These are phyloP conservation scores for Stenocarpella maydis DNA, from an alignment of 2,329 filamentous ascomycete genomes.

Conservation along the genomic window DNA sequence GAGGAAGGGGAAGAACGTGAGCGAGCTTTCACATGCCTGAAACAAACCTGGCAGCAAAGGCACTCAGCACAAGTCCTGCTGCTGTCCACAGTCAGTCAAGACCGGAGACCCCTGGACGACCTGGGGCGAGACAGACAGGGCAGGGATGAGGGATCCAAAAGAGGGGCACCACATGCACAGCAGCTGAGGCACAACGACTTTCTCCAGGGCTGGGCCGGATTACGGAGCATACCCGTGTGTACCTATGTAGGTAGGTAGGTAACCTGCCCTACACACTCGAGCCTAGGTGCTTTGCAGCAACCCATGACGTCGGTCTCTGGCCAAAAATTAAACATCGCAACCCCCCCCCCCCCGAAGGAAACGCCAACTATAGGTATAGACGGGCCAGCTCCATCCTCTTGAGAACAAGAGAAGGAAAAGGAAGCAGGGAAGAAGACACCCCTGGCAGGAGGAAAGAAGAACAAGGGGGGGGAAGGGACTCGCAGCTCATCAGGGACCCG, in stretches of 20 bases:
- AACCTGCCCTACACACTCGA: too few species aligned
- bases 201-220: too few species aligned
- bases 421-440: too few species aligned
- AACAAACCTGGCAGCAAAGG: background rate
- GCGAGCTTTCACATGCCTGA: constrained; percentile 23
- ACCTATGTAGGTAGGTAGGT: too few species aligned
- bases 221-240: too few species aligned
- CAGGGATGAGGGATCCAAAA: constrained; percentile 8
- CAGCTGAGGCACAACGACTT: too few species aligned
- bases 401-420: background rate
- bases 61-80: background rate
- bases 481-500: background rate
- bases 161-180: background rate
- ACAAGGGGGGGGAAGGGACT: background rate
- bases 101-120: background rate
- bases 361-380: background rate
- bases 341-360: background rate
- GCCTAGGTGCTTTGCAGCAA: background rate
- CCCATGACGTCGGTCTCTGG: constrained; percentile 28
- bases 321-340: constrained; percentile 17
- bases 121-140: background rate
- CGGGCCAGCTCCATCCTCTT: background rate
- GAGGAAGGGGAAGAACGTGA: background rate
- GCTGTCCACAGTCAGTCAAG: background rate
- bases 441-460: too few species aligned